These are phyloP conservation scores for Herpotrichia juniperi DNA, from an alignment of 2,329 filamentous ascomycete genomes.

Conservation along the genomic window DNA sequence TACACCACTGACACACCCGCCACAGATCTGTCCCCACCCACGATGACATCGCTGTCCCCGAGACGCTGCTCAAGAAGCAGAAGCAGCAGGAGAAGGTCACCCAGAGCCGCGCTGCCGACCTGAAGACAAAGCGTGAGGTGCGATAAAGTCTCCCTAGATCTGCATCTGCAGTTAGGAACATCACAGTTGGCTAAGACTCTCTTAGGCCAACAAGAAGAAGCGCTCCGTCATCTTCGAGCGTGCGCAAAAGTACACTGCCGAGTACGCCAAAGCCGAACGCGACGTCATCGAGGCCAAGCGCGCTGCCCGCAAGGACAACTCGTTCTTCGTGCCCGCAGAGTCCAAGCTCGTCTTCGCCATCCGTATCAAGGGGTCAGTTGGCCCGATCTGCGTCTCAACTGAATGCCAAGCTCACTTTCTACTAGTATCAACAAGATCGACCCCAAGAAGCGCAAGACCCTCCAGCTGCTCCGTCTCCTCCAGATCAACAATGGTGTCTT, in stretches of 20 bases:
- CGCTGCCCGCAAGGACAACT: slow-evolving; percentile 87
- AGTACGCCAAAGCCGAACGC: slow-evolving; percentile 95
- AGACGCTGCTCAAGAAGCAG: slow-evolving; percentile 99
- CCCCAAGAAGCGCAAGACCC: slow-evolving; percentile 99
- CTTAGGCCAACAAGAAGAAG: slow-evolving; percentile 98
- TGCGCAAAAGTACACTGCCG: slow-evolving; percentile 99
- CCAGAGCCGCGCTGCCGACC: slow-evolving; percentile 79
- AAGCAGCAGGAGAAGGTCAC: slow-evolving; percentile 99
- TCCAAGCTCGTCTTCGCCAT: slow-evolving; percentile 97
- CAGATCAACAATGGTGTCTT: slow-evolving; percentile 99
- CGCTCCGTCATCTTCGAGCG: slow-evolving; percentile 99
- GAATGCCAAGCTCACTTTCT: background rate
- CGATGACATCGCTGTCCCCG: slow-evolving; percentile 95
- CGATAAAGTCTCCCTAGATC: slow-evolving; percentile 62
- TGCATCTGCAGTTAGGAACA: slow-evolving; percentile 44
- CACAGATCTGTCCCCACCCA: slow-evolving; percentile 85
- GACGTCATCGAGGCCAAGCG: slow-evolving; percentile 96
- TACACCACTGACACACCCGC: too few species aligned
- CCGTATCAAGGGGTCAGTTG: slow-evolving; percentile 91
- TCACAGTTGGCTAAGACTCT: slow-evolving; percentile 49
- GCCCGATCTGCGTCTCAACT: background rate
- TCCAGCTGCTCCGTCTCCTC: slow-evolving; percentile 98
- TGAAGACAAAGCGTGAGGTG: slow-evolving; percentile 94
- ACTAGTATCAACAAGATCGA: slow-evolving; percentile 99
- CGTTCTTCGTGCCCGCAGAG: slow-evolving; percentile 94